Percentiles rank a stretch among this genome's conserved stretches.
Conservation (phyloP, 345 rosid species). For the Linum tenue region DNA sequence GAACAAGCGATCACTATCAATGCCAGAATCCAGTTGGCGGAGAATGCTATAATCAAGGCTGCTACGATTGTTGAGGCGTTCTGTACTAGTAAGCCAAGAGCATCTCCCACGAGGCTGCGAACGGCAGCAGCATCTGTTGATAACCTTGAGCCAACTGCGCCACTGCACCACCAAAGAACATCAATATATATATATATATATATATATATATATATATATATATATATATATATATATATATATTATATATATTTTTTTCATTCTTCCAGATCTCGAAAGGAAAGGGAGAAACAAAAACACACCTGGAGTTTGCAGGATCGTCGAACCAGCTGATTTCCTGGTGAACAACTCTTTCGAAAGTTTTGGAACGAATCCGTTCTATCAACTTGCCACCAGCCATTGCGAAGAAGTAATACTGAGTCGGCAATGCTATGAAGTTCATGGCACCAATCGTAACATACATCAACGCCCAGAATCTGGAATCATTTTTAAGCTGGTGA, state of each 20-base stretch:
- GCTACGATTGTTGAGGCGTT: conserved; percentile 37
- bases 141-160: conserved; percentile 57
- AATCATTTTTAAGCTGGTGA: conserved; percentile 33
- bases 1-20: conserved; percentile 30
- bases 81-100: conserved; percentile 43
- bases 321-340: conserved; percentile 89
- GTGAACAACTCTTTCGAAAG: conserved; percentile 69
- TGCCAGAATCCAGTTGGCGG: conserved; percentile 54
- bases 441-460: conserved; percentile 34
- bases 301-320: conserved; percentile 67
- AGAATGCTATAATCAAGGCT: conserved; percentile 41
- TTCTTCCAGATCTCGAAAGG: background rate
- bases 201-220: no score
- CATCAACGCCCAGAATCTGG: conserved; percentile 48
- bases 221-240: no score
- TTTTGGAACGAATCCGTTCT: conserved; percentile 50
- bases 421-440: conserved; percentile 31
- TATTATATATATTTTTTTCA: background rate
- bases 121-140: conserved; percentile 54
- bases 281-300: background rate
- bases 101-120: conserved; percentile 45
- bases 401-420: conserved; percentile 65
- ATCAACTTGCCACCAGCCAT: conserved; percentile 78
- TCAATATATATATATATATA: no score
- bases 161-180: conserved; percentile 26